Conservation (phyloP, 306 rosid species). For the Prosopis cineraria region DNA sequence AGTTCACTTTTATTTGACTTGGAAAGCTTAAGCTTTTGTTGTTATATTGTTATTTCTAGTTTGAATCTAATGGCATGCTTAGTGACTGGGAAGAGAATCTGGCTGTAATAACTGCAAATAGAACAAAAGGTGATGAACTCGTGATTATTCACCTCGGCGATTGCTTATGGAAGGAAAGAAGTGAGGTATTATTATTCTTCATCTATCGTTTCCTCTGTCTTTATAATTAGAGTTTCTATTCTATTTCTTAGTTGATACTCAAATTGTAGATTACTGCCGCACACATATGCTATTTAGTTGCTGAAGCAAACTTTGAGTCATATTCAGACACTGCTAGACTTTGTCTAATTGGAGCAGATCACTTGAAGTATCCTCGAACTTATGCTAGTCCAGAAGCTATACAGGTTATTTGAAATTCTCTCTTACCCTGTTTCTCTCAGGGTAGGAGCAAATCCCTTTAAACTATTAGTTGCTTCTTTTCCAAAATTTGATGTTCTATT, state of each 20-base stretch:
- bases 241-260: slow-evolving; percentile 38
- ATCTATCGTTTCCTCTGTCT: slow-evolving; percentile 11
- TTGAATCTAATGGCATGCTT: slow-evolving; percentile 70
- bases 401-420: slow-evolving; percentile 62
- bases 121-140: slow-evolving; percentile 93
- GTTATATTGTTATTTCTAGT: slow-evolving; percentile 44
- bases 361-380: slow-evolving; percentile 91
- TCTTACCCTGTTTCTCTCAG: not conserved
- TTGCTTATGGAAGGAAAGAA: slow-evolving; percentile 88
- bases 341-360: slow-evolving; percentile 95
- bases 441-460: not conserved
- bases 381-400: slow-evolving; percentile 93
- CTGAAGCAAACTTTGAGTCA: slow-evolving; percentile 87
- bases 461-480: slow-evolving; percentile 18
- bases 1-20: slow-evolving; percentile 17
- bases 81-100: slow-evolving; percentile 94
- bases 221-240: not conserved
- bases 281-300: slow-evolving; percentile 93
- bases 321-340: slow-evolving; percentile 85
- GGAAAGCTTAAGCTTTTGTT: slow-evolving; percentile 27
- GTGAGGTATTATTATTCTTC: slow-evolving; percentile 59
- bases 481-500: slow-evolving; percentile 23
- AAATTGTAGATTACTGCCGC: slow-evolving; percentile 81
- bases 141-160: slow-evolving; percentile 92
- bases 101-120: slow-evolving; percentile 88